Evolutionary conservation across 768 basidiomycete genomes (phyloP).

Genomic region (Agaricus subrufescens): DNA sequence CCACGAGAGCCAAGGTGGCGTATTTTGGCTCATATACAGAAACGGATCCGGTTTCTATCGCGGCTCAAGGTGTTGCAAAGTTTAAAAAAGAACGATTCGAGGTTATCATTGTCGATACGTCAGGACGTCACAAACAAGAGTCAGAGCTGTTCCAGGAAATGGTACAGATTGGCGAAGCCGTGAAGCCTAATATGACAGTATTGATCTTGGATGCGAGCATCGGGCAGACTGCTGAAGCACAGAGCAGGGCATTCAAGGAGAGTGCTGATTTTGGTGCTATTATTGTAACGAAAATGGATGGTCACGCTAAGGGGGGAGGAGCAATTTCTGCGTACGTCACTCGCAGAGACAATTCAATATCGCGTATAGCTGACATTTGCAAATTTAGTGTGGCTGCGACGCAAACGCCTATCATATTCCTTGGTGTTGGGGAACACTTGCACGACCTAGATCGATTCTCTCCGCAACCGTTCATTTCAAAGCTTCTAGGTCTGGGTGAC

Average conservation of each 20-base stretch:
- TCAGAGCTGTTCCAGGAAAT: slow-evolving; percentile 96
- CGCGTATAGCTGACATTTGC: slow-evolving; percentile 4
- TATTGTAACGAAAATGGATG: slow-evolving; percentile 99
- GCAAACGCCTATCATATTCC: slow-evolving; percentile 97
- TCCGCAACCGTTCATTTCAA: slow-evolving; percentile 96
- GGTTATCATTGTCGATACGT: slow-evolving; percentile 98
- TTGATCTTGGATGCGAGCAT: slow-evolving; percentile 96
- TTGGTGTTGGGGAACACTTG: slow-evolving; percentile 97
- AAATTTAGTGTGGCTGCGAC: slow-evolving; percentile 87
- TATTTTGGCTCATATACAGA: slow-evolving; percentile 99
- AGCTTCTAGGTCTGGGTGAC: slow-evolving; percentile 92
- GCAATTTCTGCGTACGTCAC: slow-evolving; percentile 92
- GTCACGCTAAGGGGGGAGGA: slow-evolving; percentile 98
- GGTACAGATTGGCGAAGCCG: slow-evolving; percentile 92
- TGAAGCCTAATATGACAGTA: slow-evolving; percentile 95
- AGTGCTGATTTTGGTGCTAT: slow-evolving; percentile 97
- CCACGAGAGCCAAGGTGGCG: slow-evolving; percentile 97
- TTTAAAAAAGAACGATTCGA: slow-evolving; percentile 99
- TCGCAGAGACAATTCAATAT: neutral
- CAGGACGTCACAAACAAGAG: slow-evolving; percentile 96
- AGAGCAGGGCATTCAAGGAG: slow-evolving; percentile 96
- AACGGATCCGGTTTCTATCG: slow-evolving; percentile 94
- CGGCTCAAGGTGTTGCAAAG: slow-evolving; percentile 90
- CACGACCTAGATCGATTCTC: slow-evolving; percentile 94
- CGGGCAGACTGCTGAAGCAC: slow-evolving; percentile 96